These are phyloP conservation scores for Carex arenaria DNA, from an alignment of 202 grass and related monocot genomes.

Conservation along the genomic window DNA sequence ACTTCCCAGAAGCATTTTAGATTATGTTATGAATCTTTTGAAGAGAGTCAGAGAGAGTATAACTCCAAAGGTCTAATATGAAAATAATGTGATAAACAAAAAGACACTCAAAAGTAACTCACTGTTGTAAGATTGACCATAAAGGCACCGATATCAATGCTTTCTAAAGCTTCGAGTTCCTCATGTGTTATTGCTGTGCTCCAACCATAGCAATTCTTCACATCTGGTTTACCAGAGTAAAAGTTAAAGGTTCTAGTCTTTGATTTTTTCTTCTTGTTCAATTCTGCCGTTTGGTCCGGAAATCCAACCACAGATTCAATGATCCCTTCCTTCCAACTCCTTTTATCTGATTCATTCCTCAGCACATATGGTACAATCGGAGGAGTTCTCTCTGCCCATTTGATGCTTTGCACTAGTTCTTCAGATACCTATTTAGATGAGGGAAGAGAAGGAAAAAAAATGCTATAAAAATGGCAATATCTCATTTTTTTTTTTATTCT, in stretches of 20 bases:
- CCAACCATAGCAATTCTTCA: conserved; percentile 81
- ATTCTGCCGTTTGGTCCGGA: conserved; percentile 24
- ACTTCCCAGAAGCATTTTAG: background rate
- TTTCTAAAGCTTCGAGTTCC: conserved; percentile 45
- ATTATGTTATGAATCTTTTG: background rate
- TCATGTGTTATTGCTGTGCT: conserved; percentile 70
- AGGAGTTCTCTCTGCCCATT: conserved; percentile 29
- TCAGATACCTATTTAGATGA: conserved; percentile 13
- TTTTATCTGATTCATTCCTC: conserved; percentile 8
- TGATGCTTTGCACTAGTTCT: conserved; percentile 47
- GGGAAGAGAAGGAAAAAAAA: background rate
- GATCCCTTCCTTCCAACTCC: conserved; percentile 43
- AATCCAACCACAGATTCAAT: conserved; percentile 46
- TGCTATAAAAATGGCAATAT: background rate
- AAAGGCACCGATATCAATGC: conserved; percentile 57
- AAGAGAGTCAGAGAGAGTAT: background rate
- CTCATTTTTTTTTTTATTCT: background rate
- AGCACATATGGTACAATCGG: conserved; percentile 41
- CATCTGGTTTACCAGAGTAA: conserved; percentile 55
- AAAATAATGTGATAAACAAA: background rate
- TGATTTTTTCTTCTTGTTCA: conserved; percentile 67
- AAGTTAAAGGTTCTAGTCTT: conserved; percentile 70
- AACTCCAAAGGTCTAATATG: background rate
- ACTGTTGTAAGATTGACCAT: conserved; percentile 89
- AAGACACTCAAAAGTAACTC: background rate